Evolutionary conservation across 2,329 filamentous ascomycete genomes (phyloP).

Genomic region (Aspergillus awamori): DNA sequence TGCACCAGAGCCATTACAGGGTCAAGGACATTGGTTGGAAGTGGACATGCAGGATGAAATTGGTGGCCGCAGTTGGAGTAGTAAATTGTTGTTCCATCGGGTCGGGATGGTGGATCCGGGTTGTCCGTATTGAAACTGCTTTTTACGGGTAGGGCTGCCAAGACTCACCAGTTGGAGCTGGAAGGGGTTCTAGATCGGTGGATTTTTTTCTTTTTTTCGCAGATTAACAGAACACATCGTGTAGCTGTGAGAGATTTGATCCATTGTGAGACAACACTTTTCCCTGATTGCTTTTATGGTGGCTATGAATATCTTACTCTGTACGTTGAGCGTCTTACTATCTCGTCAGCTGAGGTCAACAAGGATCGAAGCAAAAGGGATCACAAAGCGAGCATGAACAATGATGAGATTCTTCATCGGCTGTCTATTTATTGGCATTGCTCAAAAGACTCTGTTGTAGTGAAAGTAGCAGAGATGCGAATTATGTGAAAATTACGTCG

Average conservation of each 20-base stretch:
- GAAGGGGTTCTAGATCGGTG: background rate
- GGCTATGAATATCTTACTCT: no score
- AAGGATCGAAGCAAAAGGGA: no score
- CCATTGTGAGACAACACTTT: no score
- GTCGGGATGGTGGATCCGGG: background rate
- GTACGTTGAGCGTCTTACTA: no score
- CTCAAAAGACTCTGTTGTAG: background rate
- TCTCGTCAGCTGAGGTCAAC: no score
- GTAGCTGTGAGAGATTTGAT: no score
- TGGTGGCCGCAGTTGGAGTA: background rate
- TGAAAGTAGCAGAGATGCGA: background rate
- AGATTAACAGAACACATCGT: background rate
- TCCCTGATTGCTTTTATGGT: no score
- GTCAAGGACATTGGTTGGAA: background rate
- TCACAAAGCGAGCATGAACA: no score
- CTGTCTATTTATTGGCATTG: no score
- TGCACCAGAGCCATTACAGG: constrained; percentile 63
- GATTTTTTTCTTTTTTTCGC: background rate
- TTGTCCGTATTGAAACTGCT: background rate
- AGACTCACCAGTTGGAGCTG: background rate
- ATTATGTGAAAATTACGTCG: background rate
- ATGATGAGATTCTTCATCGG: no score
- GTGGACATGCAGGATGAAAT: background rate
- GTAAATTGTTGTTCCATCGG: constrained; percentile 2
- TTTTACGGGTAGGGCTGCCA: background rate